Percentiles rank a stretch among this genome's conserved stretches.
Evolutionary conservation across 1,139 yeast genomes (phyloP).

Genomic region (Blastobotrys illinoisensis): DNA sequence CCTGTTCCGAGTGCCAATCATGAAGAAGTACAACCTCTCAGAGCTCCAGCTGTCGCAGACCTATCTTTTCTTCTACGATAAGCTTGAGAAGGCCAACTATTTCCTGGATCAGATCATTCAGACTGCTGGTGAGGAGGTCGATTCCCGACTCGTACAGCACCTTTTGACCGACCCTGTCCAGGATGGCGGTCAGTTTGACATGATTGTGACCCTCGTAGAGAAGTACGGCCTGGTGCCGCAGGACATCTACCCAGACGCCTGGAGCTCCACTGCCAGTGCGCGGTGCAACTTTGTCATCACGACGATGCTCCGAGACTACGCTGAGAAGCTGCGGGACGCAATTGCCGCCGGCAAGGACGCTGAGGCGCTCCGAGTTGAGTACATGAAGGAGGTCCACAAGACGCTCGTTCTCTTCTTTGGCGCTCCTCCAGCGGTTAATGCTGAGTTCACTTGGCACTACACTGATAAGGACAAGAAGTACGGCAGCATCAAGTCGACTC

Average conservation of each 20-base stretch:
- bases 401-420: conserved; percentile 65
- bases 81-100: conserved; percentile 61
- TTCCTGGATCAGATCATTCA: conserved; percentile 70
- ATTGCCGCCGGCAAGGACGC: conserved; percentile 30
- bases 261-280: conserved; percentile 54
- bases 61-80: conserved; percentile 67
- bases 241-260: conserved; percentile 64
- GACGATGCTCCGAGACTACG: conserved; percentile 69
- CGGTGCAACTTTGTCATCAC: conserved; percentile 57
- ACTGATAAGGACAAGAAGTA: conserved; percentile 65
- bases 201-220: conserved; percentile 66
- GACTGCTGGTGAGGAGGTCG: conserved; percentile 57
- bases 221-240: conserved; percentile 79
- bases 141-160: conserved; percentile 61
- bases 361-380: conserved; percentile 38
- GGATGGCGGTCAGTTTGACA: conserved; percentile 86
- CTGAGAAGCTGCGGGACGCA: conserved; percentile 55
- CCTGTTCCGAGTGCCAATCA: conserved; percentile 57
- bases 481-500: conserved; percentile 50
- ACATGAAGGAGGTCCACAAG: conserved; percentile 59
- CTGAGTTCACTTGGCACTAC: conserved; percentile 66
- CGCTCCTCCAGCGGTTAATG: conserved; percentile 67
- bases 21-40: conserved; percentile 57
- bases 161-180: conserved; percentile 57
- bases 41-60: conserved; percentile 72